Base-by-base conservation (phyloP, 148 eudicot genomes). In the Gaultheria prostrata region DNA sequence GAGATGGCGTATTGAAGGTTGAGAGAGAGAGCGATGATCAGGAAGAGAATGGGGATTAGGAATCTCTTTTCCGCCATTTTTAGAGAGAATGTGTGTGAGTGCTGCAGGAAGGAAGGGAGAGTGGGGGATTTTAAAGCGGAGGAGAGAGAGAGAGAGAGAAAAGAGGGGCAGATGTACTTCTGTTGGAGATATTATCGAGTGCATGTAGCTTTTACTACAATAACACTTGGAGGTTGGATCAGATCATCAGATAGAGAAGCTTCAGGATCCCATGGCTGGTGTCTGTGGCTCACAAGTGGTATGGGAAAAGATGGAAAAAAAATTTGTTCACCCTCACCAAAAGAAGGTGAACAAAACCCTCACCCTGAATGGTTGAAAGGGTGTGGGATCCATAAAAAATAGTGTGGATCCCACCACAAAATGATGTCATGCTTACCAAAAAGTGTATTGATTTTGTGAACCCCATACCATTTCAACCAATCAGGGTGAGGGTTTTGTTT, bases 21-120 rank as follows among this genome's bases (percentile, higher is more conserved):
- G 80, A 89, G 45, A 49, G 80, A 86, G 84, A 88, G 32, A 45
- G 78, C 15, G 50, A 87, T n/a, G 59, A n/a, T n/a, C n/a, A 43
- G 14, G 61, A 69, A 30, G 30, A 81, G 59, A 30, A 86, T 24
- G 13, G n/a, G 77, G 28, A 77, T 21, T 13, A 6, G 28, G 26
- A 35, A 21, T 46, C 3, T 6, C 2, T 43, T 32, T 67, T 48
- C 48, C 39, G 32, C 82, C 72, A 74, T 61, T 63, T 57, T 15
- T 24, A 3, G 53, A 20, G 77, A 18, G 59, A 69, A 61, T 14
- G 75, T 46, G 51, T 2, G 71, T 21, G 72, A 9, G 45, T 9
- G 20, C 13, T 26, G 57, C 10, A n/a, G 4, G 20, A 28, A n/a
- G 4, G 20, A 28, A 24, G 33, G 12, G 57, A n/a, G 56, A 9